phyloP scores from a whole-genome alignment of 768 basidiomycete species.

The Leucosporidium scottii region DNA sequence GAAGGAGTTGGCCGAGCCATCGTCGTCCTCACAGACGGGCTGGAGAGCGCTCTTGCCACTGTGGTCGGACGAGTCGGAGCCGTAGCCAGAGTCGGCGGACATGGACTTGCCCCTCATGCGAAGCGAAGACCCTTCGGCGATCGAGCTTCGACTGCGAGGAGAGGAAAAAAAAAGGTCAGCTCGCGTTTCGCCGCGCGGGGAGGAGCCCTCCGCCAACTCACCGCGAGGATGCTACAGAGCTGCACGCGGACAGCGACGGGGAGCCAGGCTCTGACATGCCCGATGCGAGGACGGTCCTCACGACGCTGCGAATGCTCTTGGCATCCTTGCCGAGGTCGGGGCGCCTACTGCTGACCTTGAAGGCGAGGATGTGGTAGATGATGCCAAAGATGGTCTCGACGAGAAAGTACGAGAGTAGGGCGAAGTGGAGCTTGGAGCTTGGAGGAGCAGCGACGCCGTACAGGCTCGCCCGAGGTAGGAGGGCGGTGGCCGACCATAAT shows the following conservation, averaged over 20 bases:
- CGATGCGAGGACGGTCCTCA: conserved; percentile 30
- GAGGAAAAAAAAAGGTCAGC: too few species aligned
- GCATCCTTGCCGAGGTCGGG: conserved; percentile 13
- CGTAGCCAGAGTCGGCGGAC: background rate
- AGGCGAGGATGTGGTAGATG: conserved; percentile 25
- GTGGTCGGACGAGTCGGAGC: background rate
- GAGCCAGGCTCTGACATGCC: conserved; percentile 6
- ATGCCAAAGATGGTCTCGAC: conserved; percentile 29
- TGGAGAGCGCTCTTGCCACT: background rate
- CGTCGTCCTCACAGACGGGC: background rate
- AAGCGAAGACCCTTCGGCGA: too few species aligned
- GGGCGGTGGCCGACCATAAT: background rate
- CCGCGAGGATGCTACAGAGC: background rate
- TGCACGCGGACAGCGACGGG: background rate
- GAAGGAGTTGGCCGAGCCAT: background rate
- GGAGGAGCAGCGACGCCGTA: background rate
- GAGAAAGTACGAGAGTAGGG: conserved; percentile 20
- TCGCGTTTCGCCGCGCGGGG: background rate
- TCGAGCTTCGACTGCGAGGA: too few species aligned
- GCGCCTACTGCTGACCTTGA: conserved; percentile 14
- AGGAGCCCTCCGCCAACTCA: background rate
- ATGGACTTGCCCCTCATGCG: too few species aligned
- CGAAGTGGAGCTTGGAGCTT: conserved; percentile 8
- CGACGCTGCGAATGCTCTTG: conserved; percentile 22
- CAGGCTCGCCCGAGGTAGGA: background rate